Conservation (phyloP, 1,284 basidiomycete species). For the Peniophora sp. region DNA sequence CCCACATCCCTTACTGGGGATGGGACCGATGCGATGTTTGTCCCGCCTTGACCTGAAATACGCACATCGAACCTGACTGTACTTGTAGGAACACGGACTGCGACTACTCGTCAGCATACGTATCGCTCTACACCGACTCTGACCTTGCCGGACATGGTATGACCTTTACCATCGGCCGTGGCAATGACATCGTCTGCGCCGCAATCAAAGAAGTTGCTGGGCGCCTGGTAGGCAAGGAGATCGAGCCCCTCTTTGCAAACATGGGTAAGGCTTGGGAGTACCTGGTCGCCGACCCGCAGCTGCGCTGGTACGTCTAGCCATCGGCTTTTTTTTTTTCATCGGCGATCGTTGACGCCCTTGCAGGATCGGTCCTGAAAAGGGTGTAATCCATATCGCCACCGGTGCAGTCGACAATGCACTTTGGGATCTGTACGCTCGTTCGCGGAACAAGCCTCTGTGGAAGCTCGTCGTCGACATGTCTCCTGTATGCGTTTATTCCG, state of each 20-base stretch:
- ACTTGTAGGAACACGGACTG: constrained; percentile 79
- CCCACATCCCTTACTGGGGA: constrained; percentile 81
- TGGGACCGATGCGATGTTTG: constrained; percentile 82
- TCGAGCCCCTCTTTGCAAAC: constrained; percentile 76
- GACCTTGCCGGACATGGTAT: constrained; percentile 83
- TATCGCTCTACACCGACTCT: constrained; percentile 68
- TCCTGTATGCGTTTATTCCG: constrained; percentile 40
- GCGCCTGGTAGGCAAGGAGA: constrained; percentile 78
- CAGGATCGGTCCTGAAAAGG: constrained; percentile 86
- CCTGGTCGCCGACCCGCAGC: constrained; percentile 79
- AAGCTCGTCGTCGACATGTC: constrained; percentile 80
- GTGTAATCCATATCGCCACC: constrained; percentile 77
- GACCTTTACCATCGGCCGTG: constrained; percentile 96
- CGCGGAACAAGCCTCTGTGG: constrained; percentile 76
- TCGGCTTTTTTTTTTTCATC: background rate
- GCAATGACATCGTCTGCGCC: constrained; percentile 86
- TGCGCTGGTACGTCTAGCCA: constrained; percentile 64
- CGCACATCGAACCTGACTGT: background rate
- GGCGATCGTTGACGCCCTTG: background rate
- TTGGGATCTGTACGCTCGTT: constrained; percentile 80
- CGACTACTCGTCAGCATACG: constrained; percentile 92
- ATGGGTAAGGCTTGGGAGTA: constrained; percentile 84
- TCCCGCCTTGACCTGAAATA: background rate
- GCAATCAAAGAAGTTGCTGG: constrained; percentile 76
- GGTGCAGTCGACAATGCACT: constrained; percentile 77